These are phyloP conservation scores for Sclerotinia nivalis DNA, from an alignment of 2,329 filamentous ascomycete genomes.

Conservation along the genomic window DNA sequence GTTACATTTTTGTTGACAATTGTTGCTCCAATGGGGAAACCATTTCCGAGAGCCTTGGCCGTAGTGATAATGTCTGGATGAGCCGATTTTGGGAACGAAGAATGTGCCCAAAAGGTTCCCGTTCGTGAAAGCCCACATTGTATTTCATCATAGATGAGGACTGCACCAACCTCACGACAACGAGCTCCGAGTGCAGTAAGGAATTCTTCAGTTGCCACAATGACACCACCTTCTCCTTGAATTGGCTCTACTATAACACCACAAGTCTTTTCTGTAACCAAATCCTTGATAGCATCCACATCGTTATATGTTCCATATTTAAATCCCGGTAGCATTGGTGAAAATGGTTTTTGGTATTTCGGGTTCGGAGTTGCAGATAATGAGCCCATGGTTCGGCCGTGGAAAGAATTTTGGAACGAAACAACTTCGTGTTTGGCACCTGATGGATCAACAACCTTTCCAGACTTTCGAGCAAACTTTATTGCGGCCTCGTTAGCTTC, in stretches of 20 bases:
- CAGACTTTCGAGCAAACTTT: slow-evolving; percentile 93
- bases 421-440: slow-evolving; percentile 80
- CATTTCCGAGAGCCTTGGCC: slow-evolving; percentile 95
- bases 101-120: slow-evolving; percentile 87
- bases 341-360: slow-evolving; percentile 94
- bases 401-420: slow-evolving; percentile 89
- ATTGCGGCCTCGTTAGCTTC: slow-evolving; percentile 98
- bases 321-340: slow-evolving; percentile 95
- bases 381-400: slow-evolving; percentile 93
- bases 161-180: slow-evolving; percentile 82
- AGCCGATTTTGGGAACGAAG: slow-evolving; percentile 68
- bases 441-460: slow-evolving; percentile 70
- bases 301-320: slow-evolving; percentile 86
- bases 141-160: slow-evolving; percentile 95
- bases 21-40: slow-evolving; percentile 89
- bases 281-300: slow-evolving; percentile 64
- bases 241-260: slow-evolving; percentile 97
- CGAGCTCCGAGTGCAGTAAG: slow-evolving; percentile 78
- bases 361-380: slow-evolving; percentile 96
- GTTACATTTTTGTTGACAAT: slow-evolving; percentile 62
- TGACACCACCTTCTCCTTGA: slow-evolving; percentile 93
- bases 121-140: slow-evolving; percentile 91
- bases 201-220: slow-evolving; percentile 80
- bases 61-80: slow-evolving; percentile 94
- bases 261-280: slow-evolving; percentile 84